Percentiles rank a stretch among this genome's conserved stretches.
Evolutionary conservation across 1,284 basidiomycete genomes (phyloP).

Genomic region (Apiotrichum siamense): DNA sequence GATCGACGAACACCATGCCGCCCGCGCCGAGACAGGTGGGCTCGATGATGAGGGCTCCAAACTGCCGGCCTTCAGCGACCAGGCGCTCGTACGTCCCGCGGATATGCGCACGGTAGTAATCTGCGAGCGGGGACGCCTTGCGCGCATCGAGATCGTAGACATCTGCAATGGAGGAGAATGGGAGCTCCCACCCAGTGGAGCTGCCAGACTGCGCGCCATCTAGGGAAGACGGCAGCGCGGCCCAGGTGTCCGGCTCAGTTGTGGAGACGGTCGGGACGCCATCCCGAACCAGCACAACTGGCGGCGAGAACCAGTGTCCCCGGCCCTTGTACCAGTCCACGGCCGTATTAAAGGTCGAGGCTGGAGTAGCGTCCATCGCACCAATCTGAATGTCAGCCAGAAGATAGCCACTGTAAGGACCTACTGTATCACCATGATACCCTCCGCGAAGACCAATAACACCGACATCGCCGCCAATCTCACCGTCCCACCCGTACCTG

Average conservation of each 20-base stretch:
- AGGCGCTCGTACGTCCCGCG: conserved; percentile 53
- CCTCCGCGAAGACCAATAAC: conserved; percentile 85
- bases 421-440: conserved; percentile 87
- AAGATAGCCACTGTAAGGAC: conserved; percentile 6
- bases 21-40: conserved; percentile 92
- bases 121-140: conserved; percentile 58
- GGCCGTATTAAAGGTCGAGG: conserved; percentile 69
- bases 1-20: conserved; percentile 97
- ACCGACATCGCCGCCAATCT: conserved; percentile 54
- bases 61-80: conserved; percentile 45
- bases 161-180: conserved; percentile 54
- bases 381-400: conserved; percentile 57
- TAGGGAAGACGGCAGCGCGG: conserved; percentile 23
- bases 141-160: conserved; percentile 70
- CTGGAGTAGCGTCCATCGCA: conserved; percentile 88
- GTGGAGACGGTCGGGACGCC: conserved; percentile 60
- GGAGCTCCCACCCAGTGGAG: conserved; percentile 24
- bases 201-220: background rate
- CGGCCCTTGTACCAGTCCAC: conserved; percentile 95
- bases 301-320: conserved; percentile 90
- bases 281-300: conserved; percentile 63
- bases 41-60: conserved; percentile 76
- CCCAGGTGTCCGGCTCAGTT: conserved; percentile 44
- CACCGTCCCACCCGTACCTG: conserved; percentile 48
- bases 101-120: conserved; percentile 62